These are phyloP conservation scores for Ocimum tenuiflorum DNA, from an alignment of 257 asterid species.

Conservation along the genomic window DNA sequence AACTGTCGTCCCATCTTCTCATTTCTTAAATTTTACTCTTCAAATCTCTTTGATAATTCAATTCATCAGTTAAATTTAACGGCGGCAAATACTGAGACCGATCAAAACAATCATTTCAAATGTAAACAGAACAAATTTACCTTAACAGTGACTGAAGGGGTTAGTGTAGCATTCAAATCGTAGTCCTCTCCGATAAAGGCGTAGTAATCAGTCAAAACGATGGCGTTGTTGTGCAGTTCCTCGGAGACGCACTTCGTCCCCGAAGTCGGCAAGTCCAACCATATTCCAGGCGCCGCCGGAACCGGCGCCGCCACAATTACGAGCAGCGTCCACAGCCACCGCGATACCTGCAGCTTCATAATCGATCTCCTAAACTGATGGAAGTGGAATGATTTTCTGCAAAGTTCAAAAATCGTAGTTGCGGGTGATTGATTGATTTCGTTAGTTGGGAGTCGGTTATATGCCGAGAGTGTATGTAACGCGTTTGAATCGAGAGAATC, in stretches of 20 bases:
- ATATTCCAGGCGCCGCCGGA: constrained; percentile 52
- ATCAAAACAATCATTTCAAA: no score
- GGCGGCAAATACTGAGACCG: no score
- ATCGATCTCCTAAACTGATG: neutral
- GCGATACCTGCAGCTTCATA: constrained; percentile 29
- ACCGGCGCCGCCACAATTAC: constrained; percentile 24
- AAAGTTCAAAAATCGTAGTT: neutral
- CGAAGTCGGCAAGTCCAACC: constrained; percentile 61
- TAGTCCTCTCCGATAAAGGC: constrained; percentile 49
- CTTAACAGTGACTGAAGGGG: constrained; percentile 62
- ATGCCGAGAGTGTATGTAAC: neutral
- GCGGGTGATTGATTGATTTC: neutral
- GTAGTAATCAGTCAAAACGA: constrained; percentile 66
- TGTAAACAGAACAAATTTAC: no score
- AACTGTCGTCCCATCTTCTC: neutral
- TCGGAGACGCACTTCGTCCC: constrained; percentile 83
- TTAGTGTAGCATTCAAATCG: constrained; percentile 28
- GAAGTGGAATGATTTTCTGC: neutral
- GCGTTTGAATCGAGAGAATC: constrained; percentile 25
- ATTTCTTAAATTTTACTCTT: no score
- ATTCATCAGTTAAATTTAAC: no score
- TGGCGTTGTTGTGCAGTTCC: constrained; percentile 57
- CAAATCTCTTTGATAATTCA: no score
- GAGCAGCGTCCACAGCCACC: constrained; percentile 23
- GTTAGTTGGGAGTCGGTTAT: constrained; percentile 6